A percentile compares a stretch with the other conserved stretches of the same genome.
phyloP scores from a whole-genome alignment of 78 protist genomes.

The Monocercomonoides exilis region DNA sequence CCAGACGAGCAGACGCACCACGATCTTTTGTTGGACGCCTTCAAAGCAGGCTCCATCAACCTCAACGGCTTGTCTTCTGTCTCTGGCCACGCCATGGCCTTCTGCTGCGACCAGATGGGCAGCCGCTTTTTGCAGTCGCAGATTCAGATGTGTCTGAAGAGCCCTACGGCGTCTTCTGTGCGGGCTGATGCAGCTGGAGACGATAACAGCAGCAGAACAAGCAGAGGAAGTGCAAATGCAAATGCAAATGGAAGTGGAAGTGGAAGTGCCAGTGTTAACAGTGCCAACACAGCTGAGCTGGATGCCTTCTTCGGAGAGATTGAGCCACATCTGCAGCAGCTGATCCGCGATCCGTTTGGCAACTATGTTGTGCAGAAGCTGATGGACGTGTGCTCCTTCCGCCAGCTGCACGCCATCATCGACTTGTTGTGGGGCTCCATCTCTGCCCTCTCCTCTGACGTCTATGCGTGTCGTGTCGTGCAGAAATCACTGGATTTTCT shows the following conservation, averaged over 20 bases:
- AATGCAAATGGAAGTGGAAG: no score
- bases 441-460: conserved; percentile 11
- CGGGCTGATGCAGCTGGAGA: background rate
- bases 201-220: no score
- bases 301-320: conserved; percentile 72
- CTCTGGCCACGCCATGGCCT: conserved; percentile 71
- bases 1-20: no score
- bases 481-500: conserved; percentile 12
- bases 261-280: no score
- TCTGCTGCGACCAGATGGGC: conserved; percentile 89
- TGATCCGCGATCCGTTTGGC: conserved; percentile 94
- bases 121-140: conserved; percentile 91
- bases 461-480: background rate
- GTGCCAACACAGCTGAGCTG: conserved; percentile 43
- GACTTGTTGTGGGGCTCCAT: background rate
- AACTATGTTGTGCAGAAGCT: conserved; percentile 98
- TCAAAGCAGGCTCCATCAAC: no score
- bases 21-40: no score
- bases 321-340: conserved; percentile 37
- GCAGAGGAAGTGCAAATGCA: no score
- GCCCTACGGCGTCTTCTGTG: conserved; percentile 29
- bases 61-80: no score
- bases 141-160: no score
- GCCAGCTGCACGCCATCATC: background rate
- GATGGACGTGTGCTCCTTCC: conserved; percentile 65